These are phyloP conservation scores for Colletotrichum spinosum DNA, from an alignment of 2,329 filamentous ascomycete genomes.

Conservation along the genomic window DNA sequence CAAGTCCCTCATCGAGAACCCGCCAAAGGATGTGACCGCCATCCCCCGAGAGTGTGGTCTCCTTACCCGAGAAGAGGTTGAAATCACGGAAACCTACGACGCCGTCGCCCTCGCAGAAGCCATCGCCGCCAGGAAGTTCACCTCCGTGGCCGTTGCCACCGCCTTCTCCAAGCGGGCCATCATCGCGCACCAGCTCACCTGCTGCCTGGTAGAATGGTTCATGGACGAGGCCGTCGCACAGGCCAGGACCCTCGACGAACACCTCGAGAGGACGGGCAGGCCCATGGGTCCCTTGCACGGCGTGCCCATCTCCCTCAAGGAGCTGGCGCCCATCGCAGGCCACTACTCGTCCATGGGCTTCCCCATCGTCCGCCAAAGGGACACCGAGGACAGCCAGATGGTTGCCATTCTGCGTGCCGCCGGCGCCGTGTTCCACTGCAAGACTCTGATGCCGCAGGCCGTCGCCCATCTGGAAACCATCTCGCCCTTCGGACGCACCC, in stretches of 20 bases:
- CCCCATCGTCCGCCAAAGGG: slow-evolving; percentile 60
- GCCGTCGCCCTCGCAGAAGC: slow-evolving; percentile 53
- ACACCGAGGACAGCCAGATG: slow-evolving; percentile 65
- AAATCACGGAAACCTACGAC: slow-evolving; percentile 61
- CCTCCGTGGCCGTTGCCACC: slow-evolving; percentile 52
- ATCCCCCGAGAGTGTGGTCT: slow-evolving; percentile 56
- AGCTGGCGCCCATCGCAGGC: slow-evolving; percentile 66
- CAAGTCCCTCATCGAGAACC: slow-evolving; percentile 37
- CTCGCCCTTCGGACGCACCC: slow-evolving; percentile 70
- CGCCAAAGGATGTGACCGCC: slow-evolving; percentile 44
- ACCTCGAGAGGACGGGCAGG: slow-evolving; percentile 51
- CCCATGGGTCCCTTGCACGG: slow-evolving; percentile 70
- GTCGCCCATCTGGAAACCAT: slow-evolving; percentile 67
- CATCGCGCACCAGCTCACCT: slow-evolving; percentile 44
- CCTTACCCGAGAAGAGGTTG: slow-evolving; percentile 56
- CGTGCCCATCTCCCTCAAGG: slow-evolving; percentile 62
- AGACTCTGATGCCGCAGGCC: slow-evolving; percentile 75
- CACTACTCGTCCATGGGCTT: slow-evolving; percentile 65
- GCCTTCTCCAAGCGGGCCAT: slow-evolving; percentile 45
- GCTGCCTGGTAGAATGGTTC: slow-evolving; percentile 58
- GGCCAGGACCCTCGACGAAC: slow-evolving; percentile 53
- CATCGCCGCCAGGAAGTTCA: slow-evolving; percentile 49
- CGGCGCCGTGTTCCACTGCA: slow-evolving; percentile 74
- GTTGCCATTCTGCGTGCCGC: slow-evolving; percentile 66
- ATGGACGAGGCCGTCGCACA: slow-evolving; percentile 51